Base-by-base conservation (phyloP, 2,329 filamentous ascomycete genomes). In the Aspergillus caelatus region DNA sequence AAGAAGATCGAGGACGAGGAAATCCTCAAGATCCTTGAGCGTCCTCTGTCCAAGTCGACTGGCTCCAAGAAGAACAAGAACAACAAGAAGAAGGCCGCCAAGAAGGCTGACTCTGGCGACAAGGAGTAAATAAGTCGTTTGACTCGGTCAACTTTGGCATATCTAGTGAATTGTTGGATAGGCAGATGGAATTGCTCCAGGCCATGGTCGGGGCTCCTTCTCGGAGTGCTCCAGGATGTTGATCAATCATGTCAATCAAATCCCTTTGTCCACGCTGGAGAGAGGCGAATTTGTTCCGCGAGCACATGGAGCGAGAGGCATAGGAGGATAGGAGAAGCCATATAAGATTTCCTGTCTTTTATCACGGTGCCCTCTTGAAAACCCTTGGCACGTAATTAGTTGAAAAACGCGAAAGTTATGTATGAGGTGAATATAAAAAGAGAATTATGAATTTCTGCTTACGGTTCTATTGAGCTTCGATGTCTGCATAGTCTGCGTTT, bases 1-100 rank as follows among this genome's bases (percentile, higher is more conserved):
- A 98, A 98, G 88, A 97, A 97, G 87, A 97, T 99, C 75, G 90
- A 89, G 70, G 94, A 98, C 69, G 93, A 96, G 83, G 94, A 98
- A 83, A 86, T 99, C 70, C 88, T 98, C 72, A 92, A 95, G 85
- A 94, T 98, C 68, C 86, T 99, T 58, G 93, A 95, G 82, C 91
- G 92, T 80, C 94, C 94, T 36, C 82, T 97, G 72, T 82, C 84
- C 65, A 87, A 86, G 75, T 82, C 84, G 26, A 82, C 83, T 50
- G 82, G 81, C 58, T 84, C 89, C 69, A 92, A 92, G 82, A 93
- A 94, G 78, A 94, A 93, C 77, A 93, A 93, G 85, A 95, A 91
- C 85, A 94, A 93, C 86, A 96, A 94, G 88, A 93, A 91, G 86
- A 88, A 91, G 85, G 78, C 74, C 58, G 72, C 79, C 57, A 81